Conservation (phyloP, 1,284 basidiomycete genomes). For the Peniophora sp. region DNA sequence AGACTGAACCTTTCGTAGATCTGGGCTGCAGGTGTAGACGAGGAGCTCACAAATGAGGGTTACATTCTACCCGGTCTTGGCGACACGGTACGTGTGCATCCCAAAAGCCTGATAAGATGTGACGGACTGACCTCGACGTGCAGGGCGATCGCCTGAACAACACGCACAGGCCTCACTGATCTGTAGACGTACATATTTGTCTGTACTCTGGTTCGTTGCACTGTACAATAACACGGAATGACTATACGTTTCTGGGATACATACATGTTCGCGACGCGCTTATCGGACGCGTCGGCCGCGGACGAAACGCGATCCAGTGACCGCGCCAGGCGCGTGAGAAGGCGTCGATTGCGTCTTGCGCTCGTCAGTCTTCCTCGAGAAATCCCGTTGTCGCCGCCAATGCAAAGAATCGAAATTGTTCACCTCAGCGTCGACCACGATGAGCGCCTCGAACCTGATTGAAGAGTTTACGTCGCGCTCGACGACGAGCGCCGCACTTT, state of each 20-base stretch:
- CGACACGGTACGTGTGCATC: constrained; percentile 55
- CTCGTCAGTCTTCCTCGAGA: too few species aligned
- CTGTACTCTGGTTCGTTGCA: too few species aligned
- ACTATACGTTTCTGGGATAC: too few species aligned
- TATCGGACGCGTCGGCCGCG: too few species aligned
- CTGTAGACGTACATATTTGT: too few species aligned
- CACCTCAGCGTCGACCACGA: not conserved
- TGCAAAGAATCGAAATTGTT: too few species aligned
- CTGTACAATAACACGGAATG: too few species aligned
- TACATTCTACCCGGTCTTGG: constrained; percentile 84
- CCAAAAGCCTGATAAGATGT: not conserved
- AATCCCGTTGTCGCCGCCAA: too few species aligned
- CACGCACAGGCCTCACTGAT: constrained; percentile 16
- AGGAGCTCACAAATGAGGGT: constrained; percentile 62
- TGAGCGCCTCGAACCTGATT: constrained; percentile 51
- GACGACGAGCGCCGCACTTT: constrained; percentile 55
- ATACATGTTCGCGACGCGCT: too few species aligned
- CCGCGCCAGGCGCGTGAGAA: too few species aligned
- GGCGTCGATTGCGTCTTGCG: too few species aligned
- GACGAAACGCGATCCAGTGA: too few species aligned
- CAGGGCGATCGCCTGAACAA: constrained; percentile 30
- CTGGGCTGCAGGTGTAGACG: constrained; percentile 79
- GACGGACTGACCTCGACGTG: not conserved
- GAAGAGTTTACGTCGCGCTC: constrained; percentile 57
- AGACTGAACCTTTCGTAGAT: constrained; percentile 41